Percentiles rank a stretch among this genome's conserved stretches.
phyloP scores from a whole-genome alignment of 768 basidiomycete genomes.

The Amanita thiersii region DNA sequence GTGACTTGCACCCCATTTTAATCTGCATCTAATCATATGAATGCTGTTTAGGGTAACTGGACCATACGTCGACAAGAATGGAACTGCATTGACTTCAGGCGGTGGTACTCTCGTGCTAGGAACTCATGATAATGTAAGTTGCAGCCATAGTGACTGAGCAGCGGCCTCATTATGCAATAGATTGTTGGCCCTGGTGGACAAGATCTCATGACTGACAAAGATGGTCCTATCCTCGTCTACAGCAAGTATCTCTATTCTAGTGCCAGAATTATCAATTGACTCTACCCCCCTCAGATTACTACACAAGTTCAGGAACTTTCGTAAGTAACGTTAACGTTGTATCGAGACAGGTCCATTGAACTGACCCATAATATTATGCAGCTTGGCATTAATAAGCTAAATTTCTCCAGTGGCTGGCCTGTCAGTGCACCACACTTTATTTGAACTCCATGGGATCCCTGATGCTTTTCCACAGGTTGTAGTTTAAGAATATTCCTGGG shows the following conservation, averaged over 20 bases:
- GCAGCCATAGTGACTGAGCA: not conserved
- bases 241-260: conserved; percentile 26
- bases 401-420: conserved; percentile 44
- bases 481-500: too few species aligned
- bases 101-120: conserved; percentile 46
- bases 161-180: conserved; percentile 15
- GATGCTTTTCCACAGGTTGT: too few species aligned
- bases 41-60: conserved; percentile 28
- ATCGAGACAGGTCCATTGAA: not conserved
- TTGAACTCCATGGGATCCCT: too few species aligned
- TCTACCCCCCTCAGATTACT: conserved; percentile 34
- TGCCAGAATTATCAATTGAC: not conserved
- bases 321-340: conserved; percentile 23
- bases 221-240: conserved; percentile 42
- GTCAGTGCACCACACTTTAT: conserved; percentile 18
- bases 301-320: conserved; percentile 36
- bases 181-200: conserved; percentile 50
- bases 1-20: conserved; percentile 8
- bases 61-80: conserved; percentile 37
- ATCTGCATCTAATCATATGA: not conserved
- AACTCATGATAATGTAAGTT: conserved; percentile 32
- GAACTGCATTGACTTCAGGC: conserved; percentile 35
- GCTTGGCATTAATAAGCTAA: conserved; percentile 39
- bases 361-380: conserved; percentile 8
- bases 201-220: conserved; percentile 34